Base-by-base conservation (phyloP, 352 stramenopile genomes). In the Elongisporangium prolatum region DNA sequence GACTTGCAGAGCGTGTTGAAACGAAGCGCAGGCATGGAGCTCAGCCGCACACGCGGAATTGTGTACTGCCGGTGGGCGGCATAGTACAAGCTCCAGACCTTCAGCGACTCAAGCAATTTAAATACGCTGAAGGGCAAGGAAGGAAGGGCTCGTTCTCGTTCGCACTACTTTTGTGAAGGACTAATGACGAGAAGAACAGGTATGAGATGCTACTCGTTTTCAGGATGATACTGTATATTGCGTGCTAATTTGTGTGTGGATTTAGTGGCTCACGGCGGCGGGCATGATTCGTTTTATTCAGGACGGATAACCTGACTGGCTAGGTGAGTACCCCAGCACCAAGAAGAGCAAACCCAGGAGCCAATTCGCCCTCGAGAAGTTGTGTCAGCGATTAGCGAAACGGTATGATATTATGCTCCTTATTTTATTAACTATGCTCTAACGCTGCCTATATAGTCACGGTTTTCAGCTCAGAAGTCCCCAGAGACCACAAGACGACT, bases 121-220 rank as follows among this genome's bases (percentile, higher is more conserved):
- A 61, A 61, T 18, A 61, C 50, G 3, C 16, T 57, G 52, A 61
- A 58, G 21, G 38, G 14, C 44, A 53, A 48, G 60, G 28, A 25
- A 40, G 22, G 18, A 57, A 65, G 37, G 8, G 38, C 13, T 50
- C 50, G 25, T 17, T 65, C 6, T 22, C 37, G 25, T 60, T 60
- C 24, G 37, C 22, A 0, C 60, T 52, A 55, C 54, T 34, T 66
- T 58, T 18, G 61, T 66, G 54, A 66, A 61, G 21, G 37, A 66
- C 17, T 20, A 57, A 13, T 34, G 60, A 4, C 21, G 54, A 5
- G 54, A 61, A 24, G 50, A 61, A 22, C 48, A 60, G 48, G 48
- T 60, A 65, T 40, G 28, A 40, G 4, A 6, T 40, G 24, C 24
- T 34, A 7, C 24, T 8, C 7, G 24, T 34, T 34, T 7, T 34